Conservation (phyloP, 495 filamentous ascomycete species). For the Penicillium canariense region DNA sequence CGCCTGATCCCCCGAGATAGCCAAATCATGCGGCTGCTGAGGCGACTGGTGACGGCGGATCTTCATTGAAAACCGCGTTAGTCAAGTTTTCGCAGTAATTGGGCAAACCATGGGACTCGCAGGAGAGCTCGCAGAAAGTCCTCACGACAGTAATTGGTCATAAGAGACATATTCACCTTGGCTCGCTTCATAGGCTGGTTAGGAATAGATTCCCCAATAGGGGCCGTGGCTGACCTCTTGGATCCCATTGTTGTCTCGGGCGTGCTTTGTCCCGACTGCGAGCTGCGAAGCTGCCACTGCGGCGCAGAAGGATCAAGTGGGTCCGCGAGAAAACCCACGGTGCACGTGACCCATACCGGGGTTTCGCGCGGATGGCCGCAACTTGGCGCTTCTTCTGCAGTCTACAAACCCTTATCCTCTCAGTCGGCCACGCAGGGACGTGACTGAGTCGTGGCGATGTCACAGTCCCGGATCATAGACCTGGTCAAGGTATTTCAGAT, state of each 20-base stretch:
- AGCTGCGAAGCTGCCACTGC: background rate
- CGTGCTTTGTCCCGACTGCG: background rate
- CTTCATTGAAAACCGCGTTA: background rate
- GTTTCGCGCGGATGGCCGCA: background rate
- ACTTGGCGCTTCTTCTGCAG: background rate
- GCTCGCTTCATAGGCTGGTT: constrained; percentile 4
- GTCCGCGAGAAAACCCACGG: background rate
- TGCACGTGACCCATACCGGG: constrained; percentile 2
- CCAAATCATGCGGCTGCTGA: background rate
- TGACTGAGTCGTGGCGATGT: constrained; percentile 49
- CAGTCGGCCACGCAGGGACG: background rate
- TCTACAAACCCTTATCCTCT: background rate
- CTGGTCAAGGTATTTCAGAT: constrained; percentile 70
- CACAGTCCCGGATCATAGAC: constrained; percentile 69
- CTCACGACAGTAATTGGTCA: background rate
- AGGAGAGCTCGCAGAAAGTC: background rate
- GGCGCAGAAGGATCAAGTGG: background rate
- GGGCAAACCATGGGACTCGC: background rate
- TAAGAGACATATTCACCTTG: constrained; percentile 7
- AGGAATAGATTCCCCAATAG: background rate
- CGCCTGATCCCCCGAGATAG: background rate
- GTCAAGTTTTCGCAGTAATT: background rate
- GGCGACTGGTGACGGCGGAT: background rate
- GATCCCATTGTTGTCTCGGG: constrained; percentile 14
- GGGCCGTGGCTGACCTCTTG: constrained; percentile 2